Evolutionary conservation across 768 basidiomycete species (phyloP).

Genomic region (Tylopilus vinaceipallidus): DNA sequence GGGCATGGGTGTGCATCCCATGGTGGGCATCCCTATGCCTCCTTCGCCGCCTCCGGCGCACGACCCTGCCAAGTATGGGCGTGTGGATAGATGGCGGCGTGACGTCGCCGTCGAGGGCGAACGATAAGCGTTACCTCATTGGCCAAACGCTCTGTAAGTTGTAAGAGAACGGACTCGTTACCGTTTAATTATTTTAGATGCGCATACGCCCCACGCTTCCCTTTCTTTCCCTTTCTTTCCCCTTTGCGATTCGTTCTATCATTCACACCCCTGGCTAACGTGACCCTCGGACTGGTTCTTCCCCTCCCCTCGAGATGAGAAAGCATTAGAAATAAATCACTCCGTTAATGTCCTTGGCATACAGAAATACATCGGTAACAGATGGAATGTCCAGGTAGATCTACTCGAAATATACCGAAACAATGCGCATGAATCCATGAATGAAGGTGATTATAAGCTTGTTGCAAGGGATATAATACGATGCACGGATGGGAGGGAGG

Average conservation of each 20-base stretch:
- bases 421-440: constrained; percentile 33
- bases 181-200: constrained; percentile 12
- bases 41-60: constrained; percentile 62
- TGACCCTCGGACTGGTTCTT: not conserved
- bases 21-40: constrained; percentile 37
- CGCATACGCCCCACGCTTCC: not conserved
- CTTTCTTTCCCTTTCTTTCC: not conserved
- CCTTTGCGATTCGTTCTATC: not conserved
- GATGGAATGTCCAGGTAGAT: constrained; percentile 34
- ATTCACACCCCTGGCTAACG: constrained; percentile 2
- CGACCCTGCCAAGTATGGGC: constrained; percentile 64
- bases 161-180: constrained; percentile 7
- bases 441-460: constrained; percentile 27
- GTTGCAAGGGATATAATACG: constrained; percentile 27
- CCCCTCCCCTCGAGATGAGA: not conserved
- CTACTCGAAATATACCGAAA: constrained; percentile 36
- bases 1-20: constrained; percentile 45
- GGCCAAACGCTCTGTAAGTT: constrained; percentile 9
- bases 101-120: constrained; percentile 75
- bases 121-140: constrained; percentile 18
- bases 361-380: constrained; percentile 35
- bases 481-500: constrained; percentile 10
- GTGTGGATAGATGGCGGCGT: constrained; percentile 80
- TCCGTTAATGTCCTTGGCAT: constrained; percentile 35
- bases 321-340: constrained; percentile 34